These are phyloP conservation scores for Waltergamsia citrina DNA, from an alignment of 2,329 filamentous ascomycete genomes.

Conservation along the genomic window DNA sequence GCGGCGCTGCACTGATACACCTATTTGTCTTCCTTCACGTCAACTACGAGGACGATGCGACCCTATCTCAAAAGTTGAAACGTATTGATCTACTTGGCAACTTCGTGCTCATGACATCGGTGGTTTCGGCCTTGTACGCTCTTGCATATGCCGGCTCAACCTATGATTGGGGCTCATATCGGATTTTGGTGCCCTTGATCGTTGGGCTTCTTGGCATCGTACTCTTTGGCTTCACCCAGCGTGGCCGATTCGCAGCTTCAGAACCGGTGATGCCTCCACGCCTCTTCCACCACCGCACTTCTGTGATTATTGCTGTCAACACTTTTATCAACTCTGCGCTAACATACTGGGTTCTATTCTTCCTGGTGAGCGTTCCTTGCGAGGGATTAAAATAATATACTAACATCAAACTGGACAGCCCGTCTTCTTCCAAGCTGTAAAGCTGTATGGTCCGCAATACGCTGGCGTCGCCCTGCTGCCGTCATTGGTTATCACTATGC, in stretches of 20 bases:
- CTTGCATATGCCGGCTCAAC: conserved; percentile 7
- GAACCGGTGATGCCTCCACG: conserved; percentile 14
- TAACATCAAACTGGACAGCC: too few species aligned
- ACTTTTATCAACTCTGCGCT: conserved; percentile 12
- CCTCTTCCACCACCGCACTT: conserved; percentile 12
- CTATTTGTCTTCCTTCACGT: conserved; percentile 11
- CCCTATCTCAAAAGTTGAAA: conserved; percentile 7
- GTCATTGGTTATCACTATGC: conserved; percentile 17
- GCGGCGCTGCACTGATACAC: conserved; percentile 10
- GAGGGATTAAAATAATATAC: too few species aligned
- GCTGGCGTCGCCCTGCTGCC: conserved; percentile 23
- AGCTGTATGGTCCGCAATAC: conserved; percentile 16
- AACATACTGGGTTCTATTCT: conserved; percentile 26
- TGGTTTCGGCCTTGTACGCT: conserved; percentile 10
- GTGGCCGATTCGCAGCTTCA: conserved; percentile 8
- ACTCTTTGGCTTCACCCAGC: conserved; percentile 17
- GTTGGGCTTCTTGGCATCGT: conserved; percentile 22
- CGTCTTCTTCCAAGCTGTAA: conserved; percentile 35
- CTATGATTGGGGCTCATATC: conserved; percentile 4
- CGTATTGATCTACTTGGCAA: conserved; percentile 29
- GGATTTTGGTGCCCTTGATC: conserved; percentile 19
- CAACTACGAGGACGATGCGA: conserved; percentile 6
- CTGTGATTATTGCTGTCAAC: conserved; percentile 12
- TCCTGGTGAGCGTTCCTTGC: too few species aligned
- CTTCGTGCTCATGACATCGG: conserved; percentile 22